Percentiles rank a stretch among this genome's conserved stretches.
These are phyloP conservation scores for Aspergillus chevalieri DNA, from an alignment of 2,329 filamentous ascomycete genomes.

Conservation along the genomic window DNA sequence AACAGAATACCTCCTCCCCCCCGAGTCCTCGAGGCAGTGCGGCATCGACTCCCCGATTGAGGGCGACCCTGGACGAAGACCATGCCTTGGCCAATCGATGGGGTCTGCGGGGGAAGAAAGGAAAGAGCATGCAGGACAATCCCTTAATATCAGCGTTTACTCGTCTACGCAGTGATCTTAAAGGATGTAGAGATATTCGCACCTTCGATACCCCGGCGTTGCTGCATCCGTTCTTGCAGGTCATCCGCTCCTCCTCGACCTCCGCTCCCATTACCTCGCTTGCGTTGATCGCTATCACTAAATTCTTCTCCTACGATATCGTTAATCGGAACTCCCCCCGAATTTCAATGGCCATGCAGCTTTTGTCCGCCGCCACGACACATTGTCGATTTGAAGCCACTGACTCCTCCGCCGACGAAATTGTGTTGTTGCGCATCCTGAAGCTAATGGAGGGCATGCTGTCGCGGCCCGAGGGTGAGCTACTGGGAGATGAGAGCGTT, in stretches of 20 bases:
- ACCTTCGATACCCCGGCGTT: slow-evolving; percentile 83
- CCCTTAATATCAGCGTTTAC: slow-evolving; percentile 94
- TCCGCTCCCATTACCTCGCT: slow-evolving; percentile 94
- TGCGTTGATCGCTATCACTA: slow-evolving; percentile 85
- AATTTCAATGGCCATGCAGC: slow-evolving; percentile 86
- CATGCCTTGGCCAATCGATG: slow-evolving; percentile 68
- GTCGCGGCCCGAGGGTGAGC: slow-evolving; percentile 81
- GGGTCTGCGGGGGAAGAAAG: slow-evolving; percentile 90
- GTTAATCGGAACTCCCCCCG: slow-evolving; percentile 78
- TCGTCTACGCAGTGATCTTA: slow-evolving; percentile 78
- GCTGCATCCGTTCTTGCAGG: slow-evolving; percentile 88
- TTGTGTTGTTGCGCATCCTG: slow-evolving; percentile 87
- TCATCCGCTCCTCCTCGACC: slow-evolving; percentile 92
- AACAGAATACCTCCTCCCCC: slow-evolving; percentile 22
- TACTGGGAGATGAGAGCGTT: slow-evolving; percentile 95
- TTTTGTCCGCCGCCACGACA: slow-evolving; percentile 87
- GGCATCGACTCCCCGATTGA: slow-evolving; percentile 14
- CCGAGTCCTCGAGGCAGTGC: slow-evolving; percentile 26
- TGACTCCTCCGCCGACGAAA: slow-evolving; percentile 89
- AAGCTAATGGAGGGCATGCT: slow-evolving; percentile 99
- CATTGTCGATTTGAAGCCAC: slow-evolving; percentile 97
- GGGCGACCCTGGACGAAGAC: slow-evolving; percentile 33
- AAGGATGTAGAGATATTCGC: slow-evolving; percentile 81
- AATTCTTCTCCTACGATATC: slow-evolving; percentile 93
- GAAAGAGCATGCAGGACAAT: slow-evolving; percentile 95